Percentiles rank a stretch among this genome's conserved stretches.
Conservation (phyloP, 805 yeast genomes). For the Lachancea kluyveri region DNA sequence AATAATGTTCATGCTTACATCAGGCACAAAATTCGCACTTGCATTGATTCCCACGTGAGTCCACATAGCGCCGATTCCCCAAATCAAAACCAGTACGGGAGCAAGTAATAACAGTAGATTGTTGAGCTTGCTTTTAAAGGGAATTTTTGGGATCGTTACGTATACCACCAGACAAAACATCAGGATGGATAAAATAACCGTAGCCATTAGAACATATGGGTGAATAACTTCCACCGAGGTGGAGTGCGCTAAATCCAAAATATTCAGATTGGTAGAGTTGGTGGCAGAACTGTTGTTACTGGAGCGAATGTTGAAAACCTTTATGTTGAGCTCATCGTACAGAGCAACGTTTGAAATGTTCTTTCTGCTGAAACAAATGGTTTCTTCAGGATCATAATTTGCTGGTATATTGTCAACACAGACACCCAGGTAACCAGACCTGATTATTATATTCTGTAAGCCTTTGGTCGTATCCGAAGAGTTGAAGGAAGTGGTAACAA, state of each 20-base stretch:
- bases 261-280: conserved; percentile 30
- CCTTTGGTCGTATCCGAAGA: conserved; percentile 20
- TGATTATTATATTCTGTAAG: conserved; percentile 37
- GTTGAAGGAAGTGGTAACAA: conserved; percentile 36
- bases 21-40: conserved; percentile 37
- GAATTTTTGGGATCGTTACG: conserved; percentile 43
- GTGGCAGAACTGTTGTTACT: conserved; percentile 26
- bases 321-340: conserved; percentile 23
- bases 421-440: conserved; percentile 50
- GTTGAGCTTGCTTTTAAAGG: conserved; percentile 30
- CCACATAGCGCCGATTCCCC: conserved; percentile 66
- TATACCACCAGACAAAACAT: conserved; percentile 40
- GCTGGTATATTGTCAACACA: conserved; percentile 39
- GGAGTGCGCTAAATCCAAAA: conserved; percentile 40
- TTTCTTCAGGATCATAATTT: conserved; percentile 10
- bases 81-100: conserved; percentile 36
- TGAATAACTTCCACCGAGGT: conserved; percentile 44
- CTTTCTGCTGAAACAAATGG: conserved; percentile 26
- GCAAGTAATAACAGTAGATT: conserved; percentile 30
- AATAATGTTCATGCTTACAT: conserved; percentile 46
- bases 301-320: conserved; percentile 17
- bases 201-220: conserved; percentile 47
- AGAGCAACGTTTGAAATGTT: conserved; percentile 16
- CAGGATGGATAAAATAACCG: conserved; percentile 38
- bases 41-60: conserved; percentile 50